Evolutionary conservation across 345 rosid species (phyloP).

Genomic region (rapeseed (Brassica napus)): DNA sequence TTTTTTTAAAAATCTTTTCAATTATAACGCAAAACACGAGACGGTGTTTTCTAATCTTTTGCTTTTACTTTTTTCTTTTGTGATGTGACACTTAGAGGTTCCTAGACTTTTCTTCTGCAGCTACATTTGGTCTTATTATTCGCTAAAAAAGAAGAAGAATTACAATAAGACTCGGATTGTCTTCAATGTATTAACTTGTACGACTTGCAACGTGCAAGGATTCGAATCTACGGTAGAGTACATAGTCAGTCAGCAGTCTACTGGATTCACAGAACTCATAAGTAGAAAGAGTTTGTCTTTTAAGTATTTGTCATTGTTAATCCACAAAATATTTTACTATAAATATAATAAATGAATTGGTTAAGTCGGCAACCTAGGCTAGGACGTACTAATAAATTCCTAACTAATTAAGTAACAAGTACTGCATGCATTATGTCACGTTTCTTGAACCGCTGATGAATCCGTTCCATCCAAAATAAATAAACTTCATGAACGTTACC

Average conservation of each 20-base stretch:
- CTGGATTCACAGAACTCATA: conserved; percentile 14
- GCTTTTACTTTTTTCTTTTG: background rate
- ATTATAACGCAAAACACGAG: conserved; percentile 30
- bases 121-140: background rate
- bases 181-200: background rate
- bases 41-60: conserved; percentile 3
- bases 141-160: background rate
- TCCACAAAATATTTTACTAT: background rate
- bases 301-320: background rate
- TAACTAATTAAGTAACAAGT: background rate
- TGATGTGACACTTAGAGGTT: conserved; percentile 34
- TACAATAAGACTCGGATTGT: background rate
- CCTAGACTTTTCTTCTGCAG: background rate
- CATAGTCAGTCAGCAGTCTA: conserved; percentile 13
- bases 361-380: conserved; percentile 32
- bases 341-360: conserved; percentile 27
- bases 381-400: conserved; percentile 7
- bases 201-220: background rate
- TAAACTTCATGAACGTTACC: background rate
- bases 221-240: conserved; percentile 17
- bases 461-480: background rate
- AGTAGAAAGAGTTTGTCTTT: background rate
- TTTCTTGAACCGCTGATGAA: conserved; percentile 1
- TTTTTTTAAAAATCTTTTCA: conserved; percentile 6
- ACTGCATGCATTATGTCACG: conserved; percentile 12